Percentiles rank a stretch among this genome's conserved stretches.
Evolutionary conservation across 2,329 filamentous ascomycete species (phyloP).

Genomic region (Fusarium tanahbumbuense): DNA sequence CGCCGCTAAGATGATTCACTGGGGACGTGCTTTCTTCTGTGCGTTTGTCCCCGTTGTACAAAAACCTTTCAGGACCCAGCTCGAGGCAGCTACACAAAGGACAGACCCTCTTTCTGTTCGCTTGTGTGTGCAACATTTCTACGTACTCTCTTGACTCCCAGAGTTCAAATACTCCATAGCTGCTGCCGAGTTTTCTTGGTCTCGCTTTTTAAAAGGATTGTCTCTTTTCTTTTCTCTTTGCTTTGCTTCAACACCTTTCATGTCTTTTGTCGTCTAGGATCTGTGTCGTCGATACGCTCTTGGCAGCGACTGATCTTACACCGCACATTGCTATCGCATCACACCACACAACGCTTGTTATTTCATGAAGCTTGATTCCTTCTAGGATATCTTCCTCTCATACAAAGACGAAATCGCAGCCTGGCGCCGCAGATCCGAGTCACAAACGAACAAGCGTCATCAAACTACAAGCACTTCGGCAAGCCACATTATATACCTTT

Average conservation of each 20-base stretch:
- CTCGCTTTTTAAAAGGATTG: neutral
- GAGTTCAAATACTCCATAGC: neutral
- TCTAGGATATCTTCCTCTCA: too few relatives aligned
- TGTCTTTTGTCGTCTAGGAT: neutral
- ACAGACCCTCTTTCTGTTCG: neutral
- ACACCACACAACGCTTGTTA: too few relatives aligned
- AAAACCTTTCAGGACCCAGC: slow-evolving; percentile 27
- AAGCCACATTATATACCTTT: neutral
- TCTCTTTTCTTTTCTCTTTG: neutral
- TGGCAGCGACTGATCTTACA: neutral
- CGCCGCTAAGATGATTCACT: neutral
- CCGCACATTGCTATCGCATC: neutral
- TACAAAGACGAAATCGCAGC: neutral
- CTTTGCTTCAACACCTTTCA: neutral
- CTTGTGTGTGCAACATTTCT: neutral
- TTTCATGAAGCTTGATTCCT: neutral
- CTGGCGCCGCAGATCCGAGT: neutral
- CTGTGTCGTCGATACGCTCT: neutral
- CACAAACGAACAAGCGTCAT: neutral
- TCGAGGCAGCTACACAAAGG: neutral
- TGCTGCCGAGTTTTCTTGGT: neutral
- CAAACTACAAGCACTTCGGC: neutral
- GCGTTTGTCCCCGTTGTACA: slow-evolving; percentile 16
- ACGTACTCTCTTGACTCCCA: neutral
- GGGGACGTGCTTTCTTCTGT: neutral